Base-by-base conservation (phyloP, 768 basidiomycete genomes). In the Boletus rex-veris region DNA sequence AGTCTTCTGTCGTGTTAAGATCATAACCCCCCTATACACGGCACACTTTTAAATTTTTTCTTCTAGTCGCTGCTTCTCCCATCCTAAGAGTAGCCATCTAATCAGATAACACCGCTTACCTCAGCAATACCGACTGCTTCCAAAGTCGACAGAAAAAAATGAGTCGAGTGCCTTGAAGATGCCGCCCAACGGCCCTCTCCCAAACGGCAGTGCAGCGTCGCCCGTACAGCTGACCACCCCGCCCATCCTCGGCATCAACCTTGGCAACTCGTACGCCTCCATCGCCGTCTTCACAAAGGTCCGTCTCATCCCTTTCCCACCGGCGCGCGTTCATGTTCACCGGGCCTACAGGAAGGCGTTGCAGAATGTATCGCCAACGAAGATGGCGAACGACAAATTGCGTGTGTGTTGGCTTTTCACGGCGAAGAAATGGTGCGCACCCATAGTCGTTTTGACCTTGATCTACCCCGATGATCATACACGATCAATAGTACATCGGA, bases 321-420 rank as follows among this genome's bases (percentile, higher is more conserved):
- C 5, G 10, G 35, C 15, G 35, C 35, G 35, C 35, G 10, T 35
- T 35, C 15, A 4, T 35, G 15, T 15, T 35, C 35, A 11, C 15
- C 35, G 11, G 11, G 12, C 35, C 11, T 30, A 21, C 58, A 95
- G 92, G 93, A 97, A 73, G 91, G 91, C 12, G 76, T 89, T 30
- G 87, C 95, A 40, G 91, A 94, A 66, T 96, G 92, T 68, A 98
- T 98, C 56, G 97, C 95, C 6, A 98, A 98, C 69, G 95, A 98
- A 68, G 96, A 98, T 68, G 96, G 97, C 30, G 96, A 98, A 68
- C 87, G 97, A 31, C 96, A 99, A 75, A 98, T 99, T 64, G 93
- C 93, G 0, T 92, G 91, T 67, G 93, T 93, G 26, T 77, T 98
- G 50, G 83, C 94, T 0, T 98, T 96, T 70, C 83, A 84, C 38